Conservation (phyloP, 768 basidiomycete species). For the Brasilioporus rufonigricans region DNA sequence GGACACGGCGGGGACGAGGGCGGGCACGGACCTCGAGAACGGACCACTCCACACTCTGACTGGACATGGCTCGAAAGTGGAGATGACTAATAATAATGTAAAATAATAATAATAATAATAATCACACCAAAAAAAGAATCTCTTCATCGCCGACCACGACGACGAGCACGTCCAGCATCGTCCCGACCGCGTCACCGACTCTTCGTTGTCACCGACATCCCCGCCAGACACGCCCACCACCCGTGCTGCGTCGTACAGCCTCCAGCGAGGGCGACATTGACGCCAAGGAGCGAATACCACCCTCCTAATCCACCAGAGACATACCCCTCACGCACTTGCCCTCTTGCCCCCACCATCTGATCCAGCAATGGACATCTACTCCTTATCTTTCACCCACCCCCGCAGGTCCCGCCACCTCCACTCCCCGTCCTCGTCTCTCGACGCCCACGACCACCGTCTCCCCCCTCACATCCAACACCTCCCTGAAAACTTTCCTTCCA, state of each 20-base stretch:
- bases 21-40: conserved; percentile 25
- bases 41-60: conserved; percentile 17
- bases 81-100: conserved; percentile 8
- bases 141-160: conserved; percentile 19
- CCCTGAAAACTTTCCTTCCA: conserved; percentile 31
- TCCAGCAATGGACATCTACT: conserved; percentile 83
- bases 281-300: conserved; percentile 28
- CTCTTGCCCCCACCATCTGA: neutral
- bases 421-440: conserved; percentile 60
- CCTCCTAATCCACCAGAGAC: conserved; percentile 24
- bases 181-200: conserved; percentile 18
- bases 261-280: conserved; percentile 7
- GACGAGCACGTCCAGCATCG: conserved; percentile 17
- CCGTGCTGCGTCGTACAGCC: neutral
- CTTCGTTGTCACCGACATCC: conserved; percentile 5
- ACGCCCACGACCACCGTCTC: conserved; percentile 53
- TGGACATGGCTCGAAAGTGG: neutral
- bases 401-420: conserved; percentile 68
- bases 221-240: neutral
- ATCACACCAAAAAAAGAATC: conserved; percentile 21
- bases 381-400: conserved; percentile 90
- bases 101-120: conserved; percentile 1
- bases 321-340: conserved; percentile 18
- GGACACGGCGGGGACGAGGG: neutral
- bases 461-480: conserved; percentile 38